Percentiles rank a stretch among this genome's conserved stretches.
phyloP scores from a whole-genome alignment of 2,329 filamentous ascomycete species.

The Myriosclerotinia curreyana region DNA sequence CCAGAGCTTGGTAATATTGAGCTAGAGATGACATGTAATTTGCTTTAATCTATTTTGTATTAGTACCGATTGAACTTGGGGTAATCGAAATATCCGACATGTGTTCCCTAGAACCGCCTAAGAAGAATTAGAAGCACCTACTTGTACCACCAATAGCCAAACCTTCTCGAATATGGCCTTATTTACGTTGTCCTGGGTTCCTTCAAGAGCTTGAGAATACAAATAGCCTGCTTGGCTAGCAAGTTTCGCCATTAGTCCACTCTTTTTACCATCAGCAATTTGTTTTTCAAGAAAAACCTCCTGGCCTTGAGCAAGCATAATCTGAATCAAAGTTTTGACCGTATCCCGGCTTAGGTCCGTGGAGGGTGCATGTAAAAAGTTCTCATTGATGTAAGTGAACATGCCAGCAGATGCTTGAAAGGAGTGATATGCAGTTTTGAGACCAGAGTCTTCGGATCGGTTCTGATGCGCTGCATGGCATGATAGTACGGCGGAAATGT shows the following conservation, averaged over 20 bases:
- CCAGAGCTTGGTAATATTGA: slow-evolving; percentile 89
- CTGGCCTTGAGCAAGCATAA: slow-evolving; percentile 94
- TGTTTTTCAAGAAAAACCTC: slow-evolving; percentile 98
- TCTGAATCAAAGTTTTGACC: slow-evolving; percentile 86
- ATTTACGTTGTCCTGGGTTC: slow-evolving; percentile 86
- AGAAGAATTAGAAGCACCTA: slow-evolving; percentile 42
- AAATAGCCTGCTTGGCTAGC: slow-evolving; percentile 87
- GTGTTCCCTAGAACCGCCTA: neutral
- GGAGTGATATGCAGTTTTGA: slow-evolving; percentile 96
- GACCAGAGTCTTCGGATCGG: slow-evolving; percentile 82
- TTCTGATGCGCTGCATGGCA: slow-evolving; percentile 94
- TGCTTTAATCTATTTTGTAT: slow-evolving; percentile 61
- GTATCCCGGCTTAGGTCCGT: slow-evolving; percentile 95
- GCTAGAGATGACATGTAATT: slow-evolving; percentile 80
- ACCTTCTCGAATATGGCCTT: slow-evolving; percentile 92
- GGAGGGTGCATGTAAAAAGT: slow-evolving; percentile 94
- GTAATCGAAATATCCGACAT: neutral
- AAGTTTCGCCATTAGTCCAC: slow-evolving; percentile 85
- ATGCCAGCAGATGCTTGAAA: slow-evolving; percentile 98
- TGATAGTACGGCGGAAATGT: slow-evolving; percentile 94
- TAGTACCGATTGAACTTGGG: slow-evolving; percentile 16
- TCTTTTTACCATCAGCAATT: slow-evolving; percentile 87
- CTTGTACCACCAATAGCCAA: slow-evolving; percentile 81
- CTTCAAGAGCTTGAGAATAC: slow-evolving; percentile 84
- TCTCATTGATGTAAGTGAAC: slow-evolving; percentile 99